Percentiles rank a stretch among this genome's conserved stretches.
Conservation (phyloP, 1,139 yeast genomes). For the Blastobotrys niveus region DNA sequence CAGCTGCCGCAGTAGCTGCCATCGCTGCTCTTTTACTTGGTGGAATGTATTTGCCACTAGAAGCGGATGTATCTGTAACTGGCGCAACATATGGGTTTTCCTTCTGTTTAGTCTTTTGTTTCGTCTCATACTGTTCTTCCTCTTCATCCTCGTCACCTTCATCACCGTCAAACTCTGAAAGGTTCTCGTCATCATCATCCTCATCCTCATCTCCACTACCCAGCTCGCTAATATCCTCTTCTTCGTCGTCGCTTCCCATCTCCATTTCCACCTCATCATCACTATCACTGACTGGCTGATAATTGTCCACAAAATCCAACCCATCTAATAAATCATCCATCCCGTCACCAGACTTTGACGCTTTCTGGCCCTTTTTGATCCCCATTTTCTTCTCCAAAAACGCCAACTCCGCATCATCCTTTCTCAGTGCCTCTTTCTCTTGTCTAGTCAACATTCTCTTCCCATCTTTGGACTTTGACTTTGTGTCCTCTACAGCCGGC, state of each 20-base stretch:
- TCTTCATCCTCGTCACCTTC: conserved; percentile 40
- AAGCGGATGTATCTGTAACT: conserved; percentile 26
- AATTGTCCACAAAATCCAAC: conserved; percentile 49
- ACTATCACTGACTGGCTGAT: conserved; percentile 21
- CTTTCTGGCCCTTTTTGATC: conserved; percentile 46
- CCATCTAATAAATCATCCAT: conserved; percentile 75
- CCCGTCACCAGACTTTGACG: conserved; percentile 59
- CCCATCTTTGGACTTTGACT: no score
- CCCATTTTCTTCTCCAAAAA: conserved; percentile 83
- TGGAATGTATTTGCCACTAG: conserved; percentile 57
- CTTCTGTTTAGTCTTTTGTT: conserved; percentile 37
- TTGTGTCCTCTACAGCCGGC: no score
- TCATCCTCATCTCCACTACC: conserved; percentile 18
- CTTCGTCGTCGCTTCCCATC: conserved; percentile 16
- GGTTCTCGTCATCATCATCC: conserved; percentile 26
- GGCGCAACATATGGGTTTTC: conserved; percentile 93
- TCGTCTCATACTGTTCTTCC: conserved; percentile 37
- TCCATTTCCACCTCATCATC: conserved; percentile 28
- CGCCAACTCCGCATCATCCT: conserved; percentile 73
- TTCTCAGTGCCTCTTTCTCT: conserved; percentile 34
- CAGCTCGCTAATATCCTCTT: conserved; percentile 16
- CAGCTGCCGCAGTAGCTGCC: conserved; percentile 27
- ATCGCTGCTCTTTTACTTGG: conserved; percentile 60
- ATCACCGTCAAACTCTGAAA: conserved; percentile 27
- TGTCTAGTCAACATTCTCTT: conserved; percentile 23